Base-by-base conservation (phyloP, 2,329 filamentous ascomycete genomes). In the Colletotrichum spaethianum region DNA sequence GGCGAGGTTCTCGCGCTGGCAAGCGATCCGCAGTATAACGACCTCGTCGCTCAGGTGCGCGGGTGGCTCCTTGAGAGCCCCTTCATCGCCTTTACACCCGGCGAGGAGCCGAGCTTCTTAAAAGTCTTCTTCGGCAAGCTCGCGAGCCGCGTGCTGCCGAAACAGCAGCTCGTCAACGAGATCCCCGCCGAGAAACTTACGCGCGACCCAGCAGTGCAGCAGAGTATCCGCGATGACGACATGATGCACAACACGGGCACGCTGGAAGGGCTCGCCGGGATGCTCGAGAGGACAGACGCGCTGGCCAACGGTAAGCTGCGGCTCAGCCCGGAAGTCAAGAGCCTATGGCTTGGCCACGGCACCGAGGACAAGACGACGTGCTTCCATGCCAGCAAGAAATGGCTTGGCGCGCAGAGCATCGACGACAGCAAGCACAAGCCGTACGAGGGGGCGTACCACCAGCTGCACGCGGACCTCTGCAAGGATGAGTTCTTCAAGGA, bases 171-270 rank as follows among this genome's bases (percentile, higher is more conserved):
- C 75, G 84, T 89, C 73, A 89, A 94, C 74, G 86, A 88, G 57
- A 85, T 98, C 31, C 88, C 92, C 56, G 81, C 89, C 2, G 86
- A 88, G 72, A 86, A 92, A 73, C 79, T 98, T 66, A 91, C 88
- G 44, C 89, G 94, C 31, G 93, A 96, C 80, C 84, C 88, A 31
- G 89, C 83, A 28, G 89, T 94, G 2, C 86, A 89, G 64, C 84
- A 89, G 77, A 87, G 85, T 33, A 88, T 93, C 74, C 83, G 84
- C 2, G 87, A 89, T 38, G 95, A 98, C 81, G 79, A 86, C 61
- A 85, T 98, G 63, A 91, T 92, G 81, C 95, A 98, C 82, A 88
- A 96, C 80, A 96, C 91, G 2, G 95, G 94, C 44, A 98, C 95
- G 8, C 86, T 97, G n/a, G 92, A 95, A 80, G 93, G 93, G 0